phyloP scores from a whole-genome alignment of 495 filamentous ascomycete genomes.

The Jackrogersella minutella region DNA sequence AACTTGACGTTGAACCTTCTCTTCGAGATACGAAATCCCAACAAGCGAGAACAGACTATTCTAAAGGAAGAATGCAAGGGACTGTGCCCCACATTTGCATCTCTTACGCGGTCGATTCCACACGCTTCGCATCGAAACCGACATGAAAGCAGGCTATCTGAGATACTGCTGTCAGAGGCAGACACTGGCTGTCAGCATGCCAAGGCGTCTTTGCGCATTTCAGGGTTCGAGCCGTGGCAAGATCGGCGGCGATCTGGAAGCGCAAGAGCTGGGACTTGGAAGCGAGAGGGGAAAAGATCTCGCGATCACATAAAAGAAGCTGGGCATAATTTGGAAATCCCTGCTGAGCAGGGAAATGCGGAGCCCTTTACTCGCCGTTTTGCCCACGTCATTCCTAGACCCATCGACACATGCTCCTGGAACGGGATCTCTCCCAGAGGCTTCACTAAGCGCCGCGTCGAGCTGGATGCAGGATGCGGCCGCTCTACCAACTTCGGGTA shows the following conservation, averaged over 20 bases:
- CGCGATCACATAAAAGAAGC: slow-evolving; percentile 42
- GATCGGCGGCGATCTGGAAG: slow-evolving; percentile 38
- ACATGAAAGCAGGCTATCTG: slow-evolving; percentile 44
- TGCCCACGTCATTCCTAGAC: slow-evolving; percentile 28
- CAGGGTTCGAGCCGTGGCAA: slow-evolving; percentile 41
- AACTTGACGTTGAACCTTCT: slow-evolving; percentile 52
- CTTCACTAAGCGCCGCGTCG: slow-evolving; percentile 43
- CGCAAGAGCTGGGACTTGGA: slow-evolving; percentile 39
- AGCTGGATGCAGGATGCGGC: slow-evolving; percentile 22
- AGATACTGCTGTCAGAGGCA: slow-evolving; percentile 48
- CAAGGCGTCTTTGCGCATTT: slow-evolving; percentile 43
- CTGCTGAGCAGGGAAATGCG: slow-evolving; percentile 42
- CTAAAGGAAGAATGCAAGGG: slow-evolving; percentile 40
- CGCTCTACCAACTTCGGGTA: slow-evolving; percentile 9
- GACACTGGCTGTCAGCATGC: slow-evolving; percentile 57
- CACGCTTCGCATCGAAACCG: slow-evolving; percentile 45
- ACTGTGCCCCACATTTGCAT: slow-evolving; percentile 38
- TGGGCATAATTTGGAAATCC: slow-evolving; percentile 39
- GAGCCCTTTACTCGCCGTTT: slow-evolving; percentile 44
- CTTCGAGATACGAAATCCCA: slow-evolving; percentile 40
- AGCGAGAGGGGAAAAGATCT: slow-evolving; percentile 44
- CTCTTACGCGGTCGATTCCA: slow-evolving; percentile 41
- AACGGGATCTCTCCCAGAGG: slow-evolving; percentile 25
- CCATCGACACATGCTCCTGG: slow-evolving; percentile 15
- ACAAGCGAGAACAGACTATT: slow-evolving; percentile 40